These are phyloP conservation scores for Pseudogymnoascus sp. DNA, from an alignment of 2,329 filamentous ascomycete genomes.

Conservation along the genomic window DNA sequence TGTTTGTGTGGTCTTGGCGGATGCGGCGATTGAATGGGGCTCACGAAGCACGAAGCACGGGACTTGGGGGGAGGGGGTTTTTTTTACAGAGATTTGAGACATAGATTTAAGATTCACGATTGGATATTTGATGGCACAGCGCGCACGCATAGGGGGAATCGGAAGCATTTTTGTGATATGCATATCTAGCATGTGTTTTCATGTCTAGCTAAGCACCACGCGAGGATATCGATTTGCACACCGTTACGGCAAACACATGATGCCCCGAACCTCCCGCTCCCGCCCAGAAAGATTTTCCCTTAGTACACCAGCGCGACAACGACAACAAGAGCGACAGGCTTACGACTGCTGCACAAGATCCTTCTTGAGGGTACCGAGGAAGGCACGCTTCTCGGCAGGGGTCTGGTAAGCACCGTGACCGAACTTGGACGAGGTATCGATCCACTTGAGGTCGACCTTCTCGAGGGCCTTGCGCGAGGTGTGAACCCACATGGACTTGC, in stretches of 20 bases:
- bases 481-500: constrained; percentile 98
- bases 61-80: not conserved
- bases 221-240: constrained; percentile 16
- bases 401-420: constrained; percentile 99
- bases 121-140: not conserved
- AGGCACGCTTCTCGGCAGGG: constrained; percentile 92
- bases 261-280: constrained; percentile 19
- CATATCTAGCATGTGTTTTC: constrained; percentile 7
- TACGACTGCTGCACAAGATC: constrained; percentile 59
- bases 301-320: constrained; percentile 17
- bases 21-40: not conserved
- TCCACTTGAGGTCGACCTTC: constrained; percentile 99
- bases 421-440: constrained; percentile 99
- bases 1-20: not conserved
- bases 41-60: not conserved
- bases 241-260: constrained; percentile 21
- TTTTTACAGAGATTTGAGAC: not conserved
- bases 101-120: not conserved
- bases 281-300: constrained; percentile 18
- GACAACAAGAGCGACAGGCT: constrained; percentile 27
- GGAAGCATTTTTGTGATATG: constrained; percentile 10
- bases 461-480: constrained; percentile 91
- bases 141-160: not conserved
- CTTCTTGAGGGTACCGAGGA: constrained; percentile 99
- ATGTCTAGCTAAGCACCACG: constrained; percentile 11